Conservation (phyloP, 805 yeast genomes). For the Crinitomyces ghanaensis region DNA sequence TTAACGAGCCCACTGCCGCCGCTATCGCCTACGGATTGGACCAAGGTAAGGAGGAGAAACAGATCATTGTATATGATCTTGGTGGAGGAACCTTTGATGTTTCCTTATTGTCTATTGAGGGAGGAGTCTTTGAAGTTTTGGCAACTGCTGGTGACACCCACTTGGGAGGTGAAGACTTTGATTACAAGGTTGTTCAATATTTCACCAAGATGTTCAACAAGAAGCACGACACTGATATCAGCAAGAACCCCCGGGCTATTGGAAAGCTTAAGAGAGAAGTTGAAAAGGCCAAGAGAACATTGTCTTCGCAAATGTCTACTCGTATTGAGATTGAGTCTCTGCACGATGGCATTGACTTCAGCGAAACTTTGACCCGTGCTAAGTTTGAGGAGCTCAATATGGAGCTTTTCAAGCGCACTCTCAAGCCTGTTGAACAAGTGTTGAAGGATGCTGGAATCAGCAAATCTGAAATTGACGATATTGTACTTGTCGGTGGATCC, state of each 20-base stretch:
- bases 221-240: conserved; percentile 78
- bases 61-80: conserved; percentile 83
- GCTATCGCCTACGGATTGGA: conserved; percentile 95
- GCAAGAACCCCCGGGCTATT: conserved; percentile 72
- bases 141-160: conserved; percentile 96
- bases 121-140: conserved; percentile 85
- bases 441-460: conserved; percentile 86
- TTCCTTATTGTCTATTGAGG: conserved; percentile 74
- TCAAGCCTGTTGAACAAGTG: conserved; percentile 94
- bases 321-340: conserved; percentile 94
- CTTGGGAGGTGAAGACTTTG: conserved; percentile 96
- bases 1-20: conserved; percentile 94
- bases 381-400: conserved; percentile 94
- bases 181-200: conserved; percentile 77
- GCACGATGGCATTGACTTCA: conserved; percentile 89
- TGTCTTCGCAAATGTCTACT: conserved; percentile 90
- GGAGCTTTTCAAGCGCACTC: conserved; percentile 85
- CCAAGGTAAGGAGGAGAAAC: conserved; percentile 66
- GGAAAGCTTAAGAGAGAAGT: conserved; percentile 95
- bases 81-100: conserved; percentile 99
- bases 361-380: conserved; percentile 92
- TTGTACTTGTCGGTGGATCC: conserved; percentile 97
- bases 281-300: conserved; percentile 95
- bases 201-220: conserved; percentile 78
- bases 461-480: conserved; percentile 82